phyloP scores from a whole-genome alignment of 257 asterid genomes.

The Solanum arcanum region DNA sequence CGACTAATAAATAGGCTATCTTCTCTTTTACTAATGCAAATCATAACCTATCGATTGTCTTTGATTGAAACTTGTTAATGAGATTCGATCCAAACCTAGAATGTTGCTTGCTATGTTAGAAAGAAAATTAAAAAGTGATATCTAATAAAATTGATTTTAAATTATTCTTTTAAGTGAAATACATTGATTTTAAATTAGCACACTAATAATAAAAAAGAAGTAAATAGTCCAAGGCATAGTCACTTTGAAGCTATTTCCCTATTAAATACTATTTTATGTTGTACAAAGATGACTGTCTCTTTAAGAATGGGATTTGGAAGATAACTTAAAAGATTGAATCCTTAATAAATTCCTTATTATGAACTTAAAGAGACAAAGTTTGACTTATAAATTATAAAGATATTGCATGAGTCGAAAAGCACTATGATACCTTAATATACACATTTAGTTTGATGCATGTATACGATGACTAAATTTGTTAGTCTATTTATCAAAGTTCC shows the following conservation, averaged over 20 bases:
- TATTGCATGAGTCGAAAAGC: not conserved
- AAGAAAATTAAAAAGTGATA: too few species aligned
- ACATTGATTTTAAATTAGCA: not conserved
- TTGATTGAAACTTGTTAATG: too few species aligned
- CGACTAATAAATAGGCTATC: too few species aligned
- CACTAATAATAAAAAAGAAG: too few species aligned
- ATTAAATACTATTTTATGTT: not conserved
- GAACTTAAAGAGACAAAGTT: not conserved
- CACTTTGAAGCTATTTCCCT: not conserved
- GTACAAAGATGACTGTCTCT: not conserved
- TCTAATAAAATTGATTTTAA: too few species aligned
- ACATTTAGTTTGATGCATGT: not conserved
- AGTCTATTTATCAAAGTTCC: not conserved
- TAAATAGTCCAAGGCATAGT: not conserved
- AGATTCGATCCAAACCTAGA: too few species aligned
- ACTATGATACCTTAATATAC: not conserved
- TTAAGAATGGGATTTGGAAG: not conserved
- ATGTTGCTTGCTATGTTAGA: not conserved
- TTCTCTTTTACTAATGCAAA: too few species aligned
- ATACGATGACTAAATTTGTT: not conserved
- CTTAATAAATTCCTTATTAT: not conserved
- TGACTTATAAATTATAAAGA: not conserved
- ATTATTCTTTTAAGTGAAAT: not conserved
- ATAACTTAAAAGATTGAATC: not conserved
- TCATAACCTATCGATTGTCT: too few species aligned